These are phyloP conservation scores for Fusarium sp. DNA, from an alignment of 2,329 filamentous ascomycete genomes.

Conservation along the genomic window DNA sequence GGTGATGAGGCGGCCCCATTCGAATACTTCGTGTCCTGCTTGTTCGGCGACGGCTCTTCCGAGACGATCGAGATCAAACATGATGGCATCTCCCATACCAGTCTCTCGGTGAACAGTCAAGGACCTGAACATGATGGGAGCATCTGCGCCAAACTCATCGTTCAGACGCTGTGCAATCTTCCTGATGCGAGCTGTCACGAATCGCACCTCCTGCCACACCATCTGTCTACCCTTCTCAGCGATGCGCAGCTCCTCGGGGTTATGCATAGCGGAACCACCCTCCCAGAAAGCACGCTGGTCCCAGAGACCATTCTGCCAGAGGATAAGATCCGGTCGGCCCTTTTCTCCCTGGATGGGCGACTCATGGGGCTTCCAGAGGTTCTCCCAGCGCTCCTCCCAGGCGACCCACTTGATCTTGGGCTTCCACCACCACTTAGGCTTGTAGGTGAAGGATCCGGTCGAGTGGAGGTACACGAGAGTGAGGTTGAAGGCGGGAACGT, in stretches of 20 bases:
- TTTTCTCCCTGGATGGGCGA: constrained; percentile 23
- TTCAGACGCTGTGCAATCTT: constrained; percentile 19
- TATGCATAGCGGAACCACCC: constrained; percentile 13
- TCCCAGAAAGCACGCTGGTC: constrained; percentile 32
- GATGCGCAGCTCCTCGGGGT: background rate
- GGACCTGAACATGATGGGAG: constrained; percentile 28
- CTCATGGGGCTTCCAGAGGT: constrained; percentile 27
- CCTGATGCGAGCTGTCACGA: constrained; percentile 30
- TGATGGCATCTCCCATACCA: constrained; percentile 27
- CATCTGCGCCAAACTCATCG: constrained; percentile 17
- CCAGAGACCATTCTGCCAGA: constrained; percentile 35
- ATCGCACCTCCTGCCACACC: constrained; percentile 31
- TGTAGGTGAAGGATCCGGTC: constrained; percentile 29
- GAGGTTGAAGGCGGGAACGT: constrained; percentile 23
- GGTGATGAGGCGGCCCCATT: constrained; percentile 29
- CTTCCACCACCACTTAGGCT: constrained; percentile 37
- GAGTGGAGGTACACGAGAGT: constrained; percentile 23
- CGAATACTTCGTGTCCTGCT: constrained; percentile 35
- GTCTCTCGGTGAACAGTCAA: constrained; percentile 28
- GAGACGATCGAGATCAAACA: constrained; percentile 33
- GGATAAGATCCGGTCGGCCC: constrained; percentile 21
- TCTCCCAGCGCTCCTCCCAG: constrained; percentile 29
- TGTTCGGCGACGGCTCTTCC: constrained; percentile 30
- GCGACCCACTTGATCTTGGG: constrained; percentile 27
- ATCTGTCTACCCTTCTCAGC: constrained; percentile 17